These are phyloP conservation scores for Parachlorella kessleri DNA, from an alignment of 139 green algal species.

Conservation along the genomic window DNA sequence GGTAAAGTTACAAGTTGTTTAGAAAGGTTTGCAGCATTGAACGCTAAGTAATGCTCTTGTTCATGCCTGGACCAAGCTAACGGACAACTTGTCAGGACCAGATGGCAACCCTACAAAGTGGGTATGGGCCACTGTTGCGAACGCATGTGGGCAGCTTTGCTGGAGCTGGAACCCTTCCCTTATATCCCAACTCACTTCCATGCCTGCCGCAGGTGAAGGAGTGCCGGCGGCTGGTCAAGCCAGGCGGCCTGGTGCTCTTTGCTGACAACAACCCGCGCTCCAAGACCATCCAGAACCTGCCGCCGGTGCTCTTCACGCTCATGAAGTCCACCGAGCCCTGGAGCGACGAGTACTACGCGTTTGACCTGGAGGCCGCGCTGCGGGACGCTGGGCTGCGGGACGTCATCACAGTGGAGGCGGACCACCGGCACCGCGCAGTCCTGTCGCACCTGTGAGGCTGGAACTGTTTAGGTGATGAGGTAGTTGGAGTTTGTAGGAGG, in stretches of 20 bases:
- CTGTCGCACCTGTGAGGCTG: conserved; percentile 33
- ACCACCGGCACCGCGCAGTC: conserved; percentile 81
- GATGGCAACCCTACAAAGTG: too few relatives aligned
- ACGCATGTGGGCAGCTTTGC: too few relatives aligned
- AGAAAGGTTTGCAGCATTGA: too few relatives aligned
- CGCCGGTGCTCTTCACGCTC: conserved; percentile 78
- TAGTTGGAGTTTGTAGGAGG: too few relatives aligned
- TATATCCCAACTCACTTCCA: too few relatives aligned
- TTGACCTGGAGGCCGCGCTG: conserved; percentile 69
- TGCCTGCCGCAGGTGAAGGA: conserved; percentile 45
- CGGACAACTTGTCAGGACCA: too few relatives aligned
- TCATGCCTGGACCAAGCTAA: too few relatives aligned
- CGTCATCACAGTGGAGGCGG: conserved; percentile 67
- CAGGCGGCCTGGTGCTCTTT: conserved; percentile 72
- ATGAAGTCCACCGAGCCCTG: conserved; percentile 91
- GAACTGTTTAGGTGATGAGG: too few relatives aligned
- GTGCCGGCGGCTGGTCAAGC: conserved; percentile 69
- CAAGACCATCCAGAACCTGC: conserved; percentile 84
- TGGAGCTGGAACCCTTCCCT: too few relatives aligned
- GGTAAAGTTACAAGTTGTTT: too few relatives aligned
- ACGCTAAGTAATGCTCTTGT: too few relatives aligned
- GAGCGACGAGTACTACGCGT: conserved; percentile 75
- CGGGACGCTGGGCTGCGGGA: conserved; percentile 56
- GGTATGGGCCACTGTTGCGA: too few relatives aligned
- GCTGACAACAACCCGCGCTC: conserved; percentile 83